These are phyloP conservation scores for Anisodus acutangulus DNA, from an alignment of 257 asterid genomes.

Conservation along the genomic window DNA sequence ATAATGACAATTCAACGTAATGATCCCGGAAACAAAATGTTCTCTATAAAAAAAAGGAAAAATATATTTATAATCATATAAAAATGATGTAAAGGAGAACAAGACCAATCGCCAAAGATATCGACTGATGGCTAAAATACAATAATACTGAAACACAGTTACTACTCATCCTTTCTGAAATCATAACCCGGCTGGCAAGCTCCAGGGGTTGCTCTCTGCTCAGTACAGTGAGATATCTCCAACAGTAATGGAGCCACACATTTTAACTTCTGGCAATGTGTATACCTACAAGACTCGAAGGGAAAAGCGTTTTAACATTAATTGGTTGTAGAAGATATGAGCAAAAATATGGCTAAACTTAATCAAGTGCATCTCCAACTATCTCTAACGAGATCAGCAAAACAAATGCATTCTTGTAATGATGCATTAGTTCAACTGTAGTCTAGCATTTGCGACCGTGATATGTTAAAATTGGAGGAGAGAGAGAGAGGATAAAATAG, in stretches of 20 bases:
- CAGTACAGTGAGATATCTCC: background rate
- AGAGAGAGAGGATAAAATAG: background rate
- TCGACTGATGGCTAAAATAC: conserved; percentile 28
- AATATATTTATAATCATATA: background rate
- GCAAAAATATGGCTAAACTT: background rate
- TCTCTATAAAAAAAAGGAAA: background rate
- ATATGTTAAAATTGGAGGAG: background rate
- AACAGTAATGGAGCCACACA: background rate
- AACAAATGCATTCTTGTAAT: background rate
- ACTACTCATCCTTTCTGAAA: background rate
- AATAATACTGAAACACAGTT: conserved; percentile 20
- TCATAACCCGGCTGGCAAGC: background rate
- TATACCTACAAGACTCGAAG: conserved; percentile 21
- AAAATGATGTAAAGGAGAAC: background rate
- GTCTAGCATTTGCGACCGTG: background rate
- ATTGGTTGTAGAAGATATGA: background rate
- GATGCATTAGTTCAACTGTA: background rate
- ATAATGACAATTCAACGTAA: background rate
- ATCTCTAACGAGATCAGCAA: background rate
- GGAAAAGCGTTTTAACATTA: background rate
- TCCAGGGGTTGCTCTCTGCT: background rate
- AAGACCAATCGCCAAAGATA: background rate
- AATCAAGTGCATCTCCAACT: too few relatives aligned
- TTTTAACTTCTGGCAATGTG: background rate
- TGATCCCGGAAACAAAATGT: background rate